Conservation (phyloP, 345 rosid genomes). For the Noccaea caerulescens region DNA sequence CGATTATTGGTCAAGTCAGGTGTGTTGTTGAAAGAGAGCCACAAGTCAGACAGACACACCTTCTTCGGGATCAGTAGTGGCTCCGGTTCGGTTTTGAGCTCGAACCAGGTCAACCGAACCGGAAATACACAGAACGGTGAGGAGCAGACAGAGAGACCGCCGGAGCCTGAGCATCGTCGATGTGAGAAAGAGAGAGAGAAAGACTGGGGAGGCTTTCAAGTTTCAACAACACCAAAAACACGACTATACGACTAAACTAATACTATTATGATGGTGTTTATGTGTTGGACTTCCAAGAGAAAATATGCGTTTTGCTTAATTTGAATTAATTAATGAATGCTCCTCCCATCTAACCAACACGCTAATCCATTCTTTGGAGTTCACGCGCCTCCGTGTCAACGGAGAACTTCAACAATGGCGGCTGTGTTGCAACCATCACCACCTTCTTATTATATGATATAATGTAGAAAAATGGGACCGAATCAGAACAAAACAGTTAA, state of each 20-base stretch:
- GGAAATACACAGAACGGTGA: slow-evolving; percentile 17
- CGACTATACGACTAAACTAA: too few relatives aligned
- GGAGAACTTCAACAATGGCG: not conserved
- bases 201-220: not conserved
- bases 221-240: too few relatives aligned
- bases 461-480: too few relatives aligned
- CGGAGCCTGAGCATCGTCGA: slow-evolving; percentile 30
- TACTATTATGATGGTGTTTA: not conserved
- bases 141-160: slow-evolving; percentile 19
- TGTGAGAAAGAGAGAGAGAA: not conserved
- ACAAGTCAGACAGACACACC: slow-evolving; percentile 19
- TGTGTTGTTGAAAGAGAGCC: too few relatives aligned
- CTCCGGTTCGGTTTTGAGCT: slow-evolving; percentile 40
- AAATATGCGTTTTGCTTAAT: slow-evolving; percentile 12
- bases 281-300: slow-evolving; percentile 22
- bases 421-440: not conserved
- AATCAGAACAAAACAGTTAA: too few relatives aligned
- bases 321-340: not conserved
- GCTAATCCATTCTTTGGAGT: not conserved
- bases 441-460: too few relatives aligned
- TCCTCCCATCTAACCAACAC: slow-evolving; percentile 12
- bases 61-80: slow-evolving; percentile 40
- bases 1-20: not conserved
- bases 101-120: slow-evolving; percentile 13
- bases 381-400: slow-evolving; percentile 3